Conservation (phyloP, 1,284 basidiomycete species). For the Afroboletus lepidellus region DNA sequence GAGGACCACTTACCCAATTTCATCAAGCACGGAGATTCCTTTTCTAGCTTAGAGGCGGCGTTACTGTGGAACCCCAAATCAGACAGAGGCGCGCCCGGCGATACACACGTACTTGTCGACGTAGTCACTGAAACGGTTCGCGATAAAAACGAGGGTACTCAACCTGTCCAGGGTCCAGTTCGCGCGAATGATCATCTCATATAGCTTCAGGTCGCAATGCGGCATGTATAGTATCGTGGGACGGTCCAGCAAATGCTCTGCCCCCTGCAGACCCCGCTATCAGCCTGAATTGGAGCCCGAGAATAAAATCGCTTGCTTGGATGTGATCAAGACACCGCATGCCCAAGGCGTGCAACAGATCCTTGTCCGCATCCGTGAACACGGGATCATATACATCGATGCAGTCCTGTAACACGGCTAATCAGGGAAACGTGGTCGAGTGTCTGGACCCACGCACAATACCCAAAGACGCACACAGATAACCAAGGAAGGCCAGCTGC, state of each 20-base stretch:
- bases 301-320: slow-evolving; percentile 39
- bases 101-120: slow-evolving; percentile 41
- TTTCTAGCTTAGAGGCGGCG: slow-evolving; percentile 24
- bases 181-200: slow-evolving; percentile 59
- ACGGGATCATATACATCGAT: slow-evolving; percentile 64
- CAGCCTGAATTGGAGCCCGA: slow-evolving; percentile 10
- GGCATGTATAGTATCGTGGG: slow-evolving; percentile 74
- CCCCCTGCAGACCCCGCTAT: slow-evolving; percentile 33
- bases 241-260: slow-evolving; percentile 34
- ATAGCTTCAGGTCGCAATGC: slow-evolving; percentile 69
- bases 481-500: slow-evolving; percentile 64
- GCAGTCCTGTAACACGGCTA: slow-evolving; percentile 39
- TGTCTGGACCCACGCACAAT: slow-evolving; percentile 49
- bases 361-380: slow-evolving; percentile 58
- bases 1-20: slow-evolving; percentile 25
- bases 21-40: slow-evolving; percentile 30
- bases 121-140: slow-evolving; percentile 47
- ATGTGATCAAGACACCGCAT: slow-evolving; percentile 51
- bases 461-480: slow-evolving; percentile 47
- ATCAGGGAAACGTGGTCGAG: slow-evolving; percentile 1
- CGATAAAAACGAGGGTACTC: slow-evolving; percentile 41
- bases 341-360: slow-evolving; percentile 48
- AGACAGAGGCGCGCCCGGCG: slow-evolving; percentile 16
- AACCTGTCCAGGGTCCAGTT: slow-evolving; percentile 53
- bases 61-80: slow-evolving; percentile 36